These are phyloP conservation scores for Perkinsus olseni DNA, from an alignment of 169 alveolate species.

Conservation along the genomic window DNA sequence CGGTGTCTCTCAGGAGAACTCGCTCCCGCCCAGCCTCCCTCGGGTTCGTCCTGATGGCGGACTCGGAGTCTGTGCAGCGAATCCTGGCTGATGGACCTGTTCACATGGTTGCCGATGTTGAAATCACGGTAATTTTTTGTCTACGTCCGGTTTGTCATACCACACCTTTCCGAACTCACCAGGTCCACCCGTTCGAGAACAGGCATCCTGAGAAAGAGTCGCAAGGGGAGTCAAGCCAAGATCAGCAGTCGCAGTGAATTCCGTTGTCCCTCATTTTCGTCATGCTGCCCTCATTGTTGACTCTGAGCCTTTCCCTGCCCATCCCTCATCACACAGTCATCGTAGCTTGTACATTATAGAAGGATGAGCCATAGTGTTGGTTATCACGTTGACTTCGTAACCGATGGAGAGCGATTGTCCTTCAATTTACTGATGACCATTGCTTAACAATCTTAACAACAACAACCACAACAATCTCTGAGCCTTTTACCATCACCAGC, in stretches of 20 bases:
- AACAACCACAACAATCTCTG: background rate
- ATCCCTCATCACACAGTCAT: too few relatives aligned
- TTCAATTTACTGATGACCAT: background rate
- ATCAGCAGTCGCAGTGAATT: background rate
- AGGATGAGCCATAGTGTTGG: too few relatives aligned
- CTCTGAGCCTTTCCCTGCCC: too few relatives aligned
- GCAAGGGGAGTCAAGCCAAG: background rate
- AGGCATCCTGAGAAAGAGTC: background rate
- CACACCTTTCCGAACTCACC: background rate
- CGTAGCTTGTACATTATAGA: too few relatives aligned
- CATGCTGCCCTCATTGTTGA: too few relatives aligned
- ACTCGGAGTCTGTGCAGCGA: background rate
- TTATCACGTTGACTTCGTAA: background rate
- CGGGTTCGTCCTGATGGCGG: background rate
- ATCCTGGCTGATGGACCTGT: background rate
- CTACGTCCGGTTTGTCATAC: background rate
- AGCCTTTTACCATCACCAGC: background rate
- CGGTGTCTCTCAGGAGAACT: background rate
- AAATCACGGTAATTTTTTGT: background rate
- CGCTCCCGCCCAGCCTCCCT: background rate
- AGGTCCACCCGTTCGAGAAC: background rate
- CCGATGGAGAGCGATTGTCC: background rate
- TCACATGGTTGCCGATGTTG: background rate
- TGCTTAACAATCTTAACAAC: background rate
- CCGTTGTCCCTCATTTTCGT: background rate